Base-by-base conservation (phyloP, 192 early-diverging fungal genomes). In the Coemansia sp. region DNA sequence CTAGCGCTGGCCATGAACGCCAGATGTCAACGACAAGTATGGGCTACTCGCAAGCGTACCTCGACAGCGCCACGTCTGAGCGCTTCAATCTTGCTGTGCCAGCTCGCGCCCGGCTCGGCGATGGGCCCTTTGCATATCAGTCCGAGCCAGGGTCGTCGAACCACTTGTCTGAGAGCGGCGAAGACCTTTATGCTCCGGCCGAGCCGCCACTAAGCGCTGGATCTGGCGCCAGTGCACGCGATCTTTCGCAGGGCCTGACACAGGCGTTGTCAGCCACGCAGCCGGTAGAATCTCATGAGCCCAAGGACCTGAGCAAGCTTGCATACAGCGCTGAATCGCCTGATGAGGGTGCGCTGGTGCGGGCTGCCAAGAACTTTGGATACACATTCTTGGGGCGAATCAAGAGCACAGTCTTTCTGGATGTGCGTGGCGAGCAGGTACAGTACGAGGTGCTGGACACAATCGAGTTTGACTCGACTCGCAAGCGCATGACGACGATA, bases 401-500 rank as follows among this genome's bases (percentile, higher is more conserved):
- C 53, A 79, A 86, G 56, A 77, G 81, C 51, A 76, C 83, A 19
- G 65, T 92, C 11, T 84, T 70, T 15, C 55, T 92, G 14, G 88
- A 93, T 58, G 69, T 92, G 23, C 75, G 92, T n/a, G 92, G 92
- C 10, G 74, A 85, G 47, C 67, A 72, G 48, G 61, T 79, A 43
- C 75, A 84, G 37, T 98, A 91, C 77, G 92, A 88, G 63, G 78
- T 94, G 23, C 68, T 99, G 57, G 84, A 94, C 67, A 86, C 94
- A 22, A 85, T 97, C 62, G 95, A 95, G 71, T 99, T 99, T 77
- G 92, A 94, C 79, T 94, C 93, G 2, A 93, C 95, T 21, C 85
- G 97, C 56, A 99, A 99, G 73, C 85, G 97, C 48, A 98, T 98
- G 97, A 90, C 89, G 39, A 86, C 91, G 1, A 90, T 99, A 41